Evolutionary conservation across 495 filamentous ascomycete species (phyloP), one percentile per base, ranked within the genome.

Genomic region (Penicillium desertorum): DNA sequence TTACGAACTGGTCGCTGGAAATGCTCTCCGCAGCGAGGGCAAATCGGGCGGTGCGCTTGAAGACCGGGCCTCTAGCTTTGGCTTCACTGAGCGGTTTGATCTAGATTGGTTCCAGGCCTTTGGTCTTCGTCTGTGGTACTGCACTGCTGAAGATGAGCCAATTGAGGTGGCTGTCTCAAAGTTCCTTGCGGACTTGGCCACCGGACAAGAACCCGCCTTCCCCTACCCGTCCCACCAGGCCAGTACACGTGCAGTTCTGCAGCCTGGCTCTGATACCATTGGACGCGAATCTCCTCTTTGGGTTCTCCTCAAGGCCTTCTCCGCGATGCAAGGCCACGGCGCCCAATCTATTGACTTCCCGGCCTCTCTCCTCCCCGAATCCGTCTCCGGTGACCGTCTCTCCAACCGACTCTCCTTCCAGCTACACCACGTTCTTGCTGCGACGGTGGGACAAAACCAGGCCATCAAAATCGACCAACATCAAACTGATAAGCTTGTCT

Each of bases 51-150:
- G 83, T 49, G 83, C 79, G 8, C 61, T 84, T 2, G 94, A 98
- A 68, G 88, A 96, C 71, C 82, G 87, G 45, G 81, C 86, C 8
- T 81, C 81, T 16, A 85, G 84, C 1, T 96, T 98, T 61, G 78
- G 83, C 37, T 86, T 97, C 53, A 86, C 89, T 5, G 81, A 88
- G 58, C 83, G 85, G 16, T 98, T 97, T 65, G 82, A 85, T 8
- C 76, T 98, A 32, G 87, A 95, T 68, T 98, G 94, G 94, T 83
- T 88, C 70, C 91, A 94, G 61, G 87, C 91, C 1, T 96, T 98
- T 68, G 95, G 90, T 14, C 79, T 98, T 20, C 84, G 92, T 47
- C 79, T 98, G 9, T 96, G 88, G 86, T 97, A 96, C 69, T 84
- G 82, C 39, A 89, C 85, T 43, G 76, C 79, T 10, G 77, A 84